Evolutionary conservation across 2,329 filamentous ascomycete species (phyloP).

Genomic region (Fusarium globosum): DNA sequence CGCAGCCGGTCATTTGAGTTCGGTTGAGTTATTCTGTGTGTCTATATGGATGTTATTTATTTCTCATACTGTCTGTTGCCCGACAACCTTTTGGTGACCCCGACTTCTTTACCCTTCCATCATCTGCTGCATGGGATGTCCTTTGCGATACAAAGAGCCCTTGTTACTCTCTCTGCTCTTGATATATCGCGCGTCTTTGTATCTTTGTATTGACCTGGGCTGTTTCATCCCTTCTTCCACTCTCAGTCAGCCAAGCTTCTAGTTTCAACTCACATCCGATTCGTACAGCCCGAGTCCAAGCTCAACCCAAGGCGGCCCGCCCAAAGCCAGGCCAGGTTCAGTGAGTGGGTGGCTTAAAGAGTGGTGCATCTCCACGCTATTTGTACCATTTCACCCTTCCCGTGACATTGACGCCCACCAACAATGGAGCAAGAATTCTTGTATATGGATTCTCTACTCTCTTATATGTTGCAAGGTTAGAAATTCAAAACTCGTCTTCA

Average conservation of each 20-base stretch:
- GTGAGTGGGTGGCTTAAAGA: not conserved
- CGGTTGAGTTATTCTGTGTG: not conserved
- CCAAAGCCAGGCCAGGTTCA: not conserved
- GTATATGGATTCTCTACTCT: slow-evolving; percentile 39
- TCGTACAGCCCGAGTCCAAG: not conserved
- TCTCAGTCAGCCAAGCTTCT: not conserved
- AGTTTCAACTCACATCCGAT: not conserved
- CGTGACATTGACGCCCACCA: slow-evolving; percentile 32
- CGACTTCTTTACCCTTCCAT: not conserved
- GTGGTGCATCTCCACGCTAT: slow-evolving; percentile 24
- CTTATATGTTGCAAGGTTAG: slow-evolving; percentile 45
- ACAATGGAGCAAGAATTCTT: slow-evolving; percentile 42
- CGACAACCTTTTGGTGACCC: not conserved
- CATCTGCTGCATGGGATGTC: not conserved
- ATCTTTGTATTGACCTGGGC: not conserved
- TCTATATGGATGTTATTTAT: not conserved
- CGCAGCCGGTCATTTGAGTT: not conserved
- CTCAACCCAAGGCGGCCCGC: slow-evolving; percentile 1
- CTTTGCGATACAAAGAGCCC: slow-evolving; percentile 2
- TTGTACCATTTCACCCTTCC: slow-evolving; percentile 28
- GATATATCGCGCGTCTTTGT: not conserved
- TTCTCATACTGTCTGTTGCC: not conserved
- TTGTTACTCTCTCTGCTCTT: not conserved
- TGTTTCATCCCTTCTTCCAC: not conserved
- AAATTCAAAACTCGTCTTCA: slow-evolving; percentile 1